Percentiles rank a stretch among this genome's conserved stretches.
Evolutionary conservation across 164 flowering plant genomes (phyloP).

Genomic region (Macadamia tetraphylla): DNA sequence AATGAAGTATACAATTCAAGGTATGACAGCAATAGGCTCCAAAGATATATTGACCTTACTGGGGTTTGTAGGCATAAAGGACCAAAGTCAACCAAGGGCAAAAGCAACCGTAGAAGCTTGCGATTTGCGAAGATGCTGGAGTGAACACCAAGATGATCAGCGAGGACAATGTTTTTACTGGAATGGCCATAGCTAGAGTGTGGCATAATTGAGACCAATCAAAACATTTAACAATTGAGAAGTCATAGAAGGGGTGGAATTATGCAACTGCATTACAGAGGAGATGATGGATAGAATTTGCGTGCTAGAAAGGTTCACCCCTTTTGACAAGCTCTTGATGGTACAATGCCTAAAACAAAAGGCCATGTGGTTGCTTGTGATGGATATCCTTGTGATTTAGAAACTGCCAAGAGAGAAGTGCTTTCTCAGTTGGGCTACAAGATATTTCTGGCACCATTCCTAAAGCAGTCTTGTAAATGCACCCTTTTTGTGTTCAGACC

Average conservation of each 20-base stretch:
- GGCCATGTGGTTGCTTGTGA: conserved; percentile 31
- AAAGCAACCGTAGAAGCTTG: conserved; percentile 29
- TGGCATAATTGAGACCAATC: conserved; percentile 15
- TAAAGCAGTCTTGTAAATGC: too few species aligned
- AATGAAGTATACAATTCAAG: too few species aligned
- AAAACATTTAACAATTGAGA: conserved; percentile 3
- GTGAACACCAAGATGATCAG: conserved; percentile 39
- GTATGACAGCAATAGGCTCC: too few species aligned
- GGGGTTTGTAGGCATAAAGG: conserved; percentile 32
- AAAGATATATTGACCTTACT: conserved; percentile 15
- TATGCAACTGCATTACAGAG: conserved; percentile 28
- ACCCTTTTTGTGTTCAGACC: too few species aligned
- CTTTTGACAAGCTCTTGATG: conserved; percentile 41
- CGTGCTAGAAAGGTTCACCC: conserved; percentile 44
- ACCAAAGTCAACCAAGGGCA: conserved; percentile 37
- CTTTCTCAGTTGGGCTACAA: too few species aligned
- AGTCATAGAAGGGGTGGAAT: conserved; percentile 35
- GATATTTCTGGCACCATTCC: too few species aligned
- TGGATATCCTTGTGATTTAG: too few species aligned
- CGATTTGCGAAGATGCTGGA: conserved; percentile 15
- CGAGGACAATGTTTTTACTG: conserved; percentile 40
- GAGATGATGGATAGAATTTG: conserved; percentile 33
- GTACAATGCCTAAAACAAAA: conserved; percentile 34
- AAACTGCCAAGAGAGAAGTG: too few species aligned
- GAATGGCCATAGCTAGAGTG: conserved; percentile 39